These are phyloP conservation scores for Barbatosphaeria neglecta DNA, from an alignment of 495 filamentous ascomycete genomes.

Conservation along the genomic window DNA sequence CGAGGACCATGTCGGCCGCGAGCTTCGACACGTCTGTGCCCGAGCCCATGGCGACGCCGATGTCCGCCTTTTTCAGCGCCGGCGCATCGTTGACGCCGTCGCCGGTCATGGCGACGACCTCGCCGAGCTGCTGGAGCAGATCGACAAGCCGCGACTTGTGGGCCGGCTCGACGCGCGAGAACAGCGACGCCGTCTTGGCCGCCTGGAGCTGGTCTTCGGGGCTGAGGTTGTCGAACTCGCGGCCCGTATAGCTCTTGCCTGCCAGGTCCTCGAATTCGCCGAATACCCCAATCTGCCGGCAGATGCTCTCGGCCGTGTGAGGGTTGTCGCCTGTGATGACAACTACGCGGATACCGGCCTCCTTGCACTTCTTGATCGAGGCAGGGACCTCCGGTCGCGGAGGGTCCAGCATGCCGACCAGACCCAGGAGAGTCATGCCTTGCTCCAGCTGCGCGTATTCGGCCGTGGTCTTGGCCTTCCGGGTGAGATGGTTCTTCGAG, in stretches of 20 bases:
- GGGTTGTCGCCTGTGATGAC: slow-evolving; percentile 98
- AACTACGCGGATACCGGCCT: slow-evolving; percentile 90
- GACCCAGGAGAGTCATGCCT: slow-evolving; percentile 83
- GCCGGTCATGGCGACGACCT: slow-evolving; percentile 99
- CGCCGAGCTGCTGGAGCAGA: slow-evolving; percentile 80
- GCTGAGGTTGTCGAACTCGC: slow-evolving; percentile 82
- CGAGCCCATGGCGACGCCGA: slow-evolving; percentile 97
- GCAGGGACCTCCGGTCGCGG: slow-evolving; percentile 85
- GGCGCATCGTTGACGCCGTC: slow-evolving; percentile 99
- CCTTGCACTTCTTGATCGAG: slow-evolving; percentile 78
- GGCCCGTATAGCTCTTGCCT: slow-evolving; percentile 90
- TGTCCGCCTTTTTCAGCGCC: slow-evolving; percentile 96
- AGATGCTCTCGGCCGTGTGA: slow-evolving; percentile 95
- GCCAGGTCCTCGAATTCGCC: slow-evolving; percentile 66
- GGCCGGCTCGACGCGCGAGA: slow-evolving; percentile 90
- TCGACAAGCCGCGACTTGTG: slow-evolving; percentile 97
- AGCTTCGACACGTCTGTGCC: slow-evolving; percentile 96
- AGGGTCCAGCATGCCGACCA: slow-evolving; percentile 95
- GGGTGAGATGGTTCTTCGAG: slow-evolving; percentile 53
- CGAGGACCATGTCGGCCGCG: slow-evolving; percentile 96
- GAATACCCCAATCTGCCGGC: slow-evolving; percentile 93
- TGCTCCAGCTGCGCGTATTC: slow-evolving; percentile 84
- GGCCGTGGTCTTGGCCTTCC: slow-evolving; percentile 64
- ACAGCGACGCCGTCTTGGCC: slow-evolving; percentile 76
- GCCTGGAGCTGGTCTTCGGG: slow-evolving; percentile 69